These are phyloP conservation scores for Passalora sequoiae DNA, from an alignment of 2,329 filamentous ascomycete genomes.

Conservation along the genomic window DNA sequence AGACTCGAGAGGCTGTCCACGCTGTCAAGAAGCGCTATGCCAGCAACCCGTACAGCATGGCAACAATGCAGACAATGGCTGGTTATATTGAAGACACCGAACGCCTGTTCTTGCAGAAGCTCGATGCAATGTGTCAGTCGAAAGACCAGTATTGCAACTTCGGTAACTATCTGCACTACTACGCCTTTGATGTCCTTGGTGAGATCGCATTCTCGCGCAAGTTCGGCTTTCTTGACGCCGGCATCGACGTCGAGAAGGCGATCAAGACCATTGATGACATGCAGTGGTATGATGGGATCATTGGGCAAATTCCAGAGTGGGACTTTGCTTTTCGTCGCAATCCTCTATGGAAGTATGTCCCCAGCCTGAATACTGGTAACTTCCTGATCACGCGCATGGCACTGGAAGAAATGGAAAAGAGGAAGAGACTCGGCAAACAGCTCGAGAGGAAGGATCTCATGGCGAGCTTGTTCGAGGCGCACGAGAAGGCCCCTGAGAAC, in stretches of 20 bases:
- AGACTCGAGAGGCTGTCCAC: constrained; percentile 51
- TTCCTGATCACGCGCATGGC: constrained; percentile 51
- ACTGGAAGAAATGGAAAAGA: constrained; percentile 44
- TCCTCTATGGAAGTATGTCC: constrained; percentile 45
- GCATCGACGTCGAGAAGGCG: constrained; percentile 47
- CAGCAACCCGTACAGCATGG: constrained; percentile 48
- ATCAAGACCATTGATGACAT: constrained; percentile 51
- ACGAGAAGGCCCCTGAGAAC: constrained; percentile 46
- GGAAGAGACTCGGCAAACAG: constrained; percentile 46
- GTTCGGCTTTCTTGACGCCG: constrained; percentile 51
- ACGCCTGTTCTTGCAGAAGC: constrained; percentile 41
- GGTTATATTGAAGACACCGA: constrained; percentile 52
- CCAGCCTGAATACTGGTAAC: constrained; percentile 42
- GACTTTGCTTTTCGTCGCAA: constrained; percentile 48
- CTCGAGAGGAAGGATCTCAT: constrained; percentile 49
- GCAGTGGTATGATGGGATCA: constrained; percentile 51
- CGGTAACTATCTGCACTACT: constrained; percentile 38
- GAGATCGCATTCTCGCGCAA: constrained; percentile 39
- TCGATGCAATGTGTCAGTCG: constrained; percentile 39
- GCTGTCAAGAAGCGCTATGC: constrained; percentile 48
- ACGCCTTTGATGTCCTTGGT: constrained; percentile 36
- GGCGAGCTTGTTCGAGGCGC: constrained; percentile 49
- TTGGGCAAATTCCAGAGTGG: constrained; percentile 50
- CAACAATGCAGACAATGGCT: constrained; percentile 49
- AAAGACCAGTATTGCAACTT: constrained; percentile 41